Percentiles rank a stretch among this genome's conserved stretches.
phyloP scores from a whole-genome alignment of 768 basidiomycete species.

The Boletus pseudopeckii region DNA sequence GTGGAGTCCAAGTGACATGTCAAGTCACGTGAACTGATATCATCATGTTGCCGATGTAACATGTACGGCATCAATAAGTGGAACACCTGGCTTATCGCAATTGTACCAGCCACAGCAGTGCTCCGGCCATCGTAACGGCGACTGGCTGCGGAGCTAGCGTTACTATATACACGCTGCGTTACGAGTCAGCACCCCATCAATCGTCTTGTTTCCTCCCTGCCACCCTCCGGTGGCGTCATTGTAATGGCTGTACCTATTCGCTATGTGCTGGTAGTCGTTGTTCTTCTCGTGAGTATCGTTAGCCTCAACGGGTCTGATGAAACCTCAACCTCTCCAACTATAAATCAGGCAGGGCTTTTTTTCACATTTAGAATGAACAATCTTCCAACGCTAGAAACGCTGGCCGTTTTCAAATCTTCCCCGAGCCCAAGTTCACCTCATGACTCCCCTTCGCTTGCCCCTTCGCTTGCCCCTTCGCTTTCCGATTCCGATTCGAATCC shows the following conservation, averaged over 20 bases:
- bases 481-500: not conserved
- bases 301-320: too few species aligned
- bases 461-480: too few species aligned
- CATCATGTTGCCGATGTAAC: not conserved
- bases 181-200: not conserved
- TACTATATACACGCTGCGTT: constrained; percentile 12
- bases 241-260: constrained; percentile 22
- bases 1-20: not conserved
- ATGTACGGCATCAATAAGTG: not conserved
- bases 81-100: not conserved
- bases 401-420: not conserved
- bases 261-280: constrained; percentile 13
- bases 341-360: constrained; percentile 15
- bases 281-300: constrained; percentile 20
- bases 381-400: not conserved
- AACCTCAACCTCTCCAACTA: not conserved
- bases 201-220: not conserved
- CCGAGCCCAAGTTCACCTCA: not conserved
- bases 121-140: not conserved
- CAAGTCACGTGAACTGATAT: too few species aligned
- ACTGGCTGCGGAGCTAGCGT: not conserved
- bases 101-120: constrained; percentile 5
- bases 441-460: not conserved
- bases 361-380: constrained; percentile 2
- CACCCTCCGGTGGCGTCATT: not conserved